phyloP scores from a whole-genome alignment of 2,329 filamentous ascomycete genomes.

The Grosmannia serpens region DNA sequence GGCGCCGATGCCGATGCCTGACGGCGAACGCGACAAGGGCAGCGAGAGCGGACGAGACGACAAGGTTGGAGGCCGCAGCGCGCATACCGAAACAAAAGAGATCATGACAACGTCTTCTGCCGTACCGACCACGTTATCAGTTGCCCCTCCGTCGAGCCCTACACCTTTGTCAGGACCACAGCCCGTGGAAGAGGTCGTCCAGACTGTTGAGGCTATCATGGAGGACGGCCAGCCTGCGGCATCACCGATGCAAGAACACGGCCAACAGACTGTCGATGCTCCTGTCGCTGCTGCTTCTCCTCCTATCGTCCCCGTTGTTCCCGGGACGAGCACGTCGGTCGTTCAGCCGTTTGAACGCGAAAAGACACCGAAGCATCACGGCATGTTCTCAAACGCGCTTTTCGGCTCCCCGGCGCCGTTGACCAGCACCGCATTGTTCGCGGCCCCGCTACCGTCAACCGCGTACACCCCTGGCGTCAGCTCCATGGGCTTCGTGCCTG shows the following conservation, averaged over 20 bases:
- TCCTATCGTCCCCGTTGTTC: background rate
- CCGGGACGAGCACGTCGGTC: background rate
- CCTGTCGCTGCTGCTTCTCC: background rate
- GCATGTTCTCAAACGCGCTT: background rate
- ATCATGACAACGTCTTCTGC: background rate
- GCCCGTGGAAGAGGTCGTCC: constrained; percentile 18
- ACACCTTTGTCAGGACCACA: constrained; percentile 10
- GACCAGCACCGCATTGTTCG: background rate
- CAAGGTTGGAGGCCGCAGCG: no score
- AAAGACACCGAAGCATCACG: background rate
- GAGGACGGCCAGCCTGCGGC: background rate
- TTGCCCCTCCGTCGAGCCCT: background rate
- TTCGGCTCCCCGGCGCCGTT: background rate
- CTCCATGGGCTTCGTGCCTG: constrained; percentile 5
- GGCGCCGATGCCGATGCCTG: constrained; percentile 10
- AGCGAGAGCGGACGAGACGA: background rate
- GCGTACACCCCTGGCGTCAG: background rate
- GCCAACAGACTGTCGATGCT: background rate
- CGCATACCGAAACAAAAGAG: background rate
- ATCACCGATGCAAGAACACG: background rate
- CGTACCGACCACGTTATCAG: background rate
- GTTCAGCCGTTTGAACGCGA: background rate
- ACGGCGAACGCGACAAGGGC: background rate
- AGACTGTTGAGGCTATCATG: background rate
- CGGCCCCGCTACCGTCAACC: background rate